Percentiles rank a stretch among this genome's conserved stretches.
These are phyloP conservation scores for Leptodermis oblonga DNA, from an alignment of 257 asterid genomes.

Conservation along the genomic window DNA sequence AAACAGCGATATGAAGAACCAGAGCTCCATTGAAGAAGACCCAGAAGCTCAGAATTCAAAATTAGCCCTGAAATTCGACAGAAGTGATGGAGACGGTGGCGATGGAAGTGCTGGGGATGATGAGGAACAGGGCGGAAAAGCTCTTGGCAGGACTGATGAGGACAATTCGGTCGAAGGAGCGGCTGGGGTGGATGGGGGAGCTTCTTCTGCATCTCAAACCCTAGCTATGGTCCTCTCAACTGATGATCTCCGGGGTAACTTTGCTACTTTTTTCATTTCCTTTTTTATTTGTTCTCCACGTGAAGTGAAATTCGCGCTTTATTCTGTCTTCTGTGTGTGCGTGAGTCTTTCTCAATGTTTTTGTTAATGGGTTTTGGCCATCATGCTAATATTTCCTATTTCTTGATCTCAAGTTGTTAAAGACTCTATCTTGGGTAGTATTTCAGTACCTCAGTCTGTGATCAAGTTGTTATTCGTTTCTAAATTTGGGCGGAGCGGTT, in stretches of 20 bases:
- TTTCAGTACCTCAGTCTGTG: not conserved
- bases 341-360: not conserved
- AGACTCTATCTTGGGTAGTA: not conserved
- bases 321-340: not conserved
- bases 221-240: constrained; percentile 5
- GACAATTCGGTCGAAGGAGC: not conserved
- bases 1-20: not conserved
- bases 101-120: not conserved
- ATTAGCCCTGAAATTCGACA: not conserved
- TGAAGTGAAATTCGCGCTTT: not conserved
- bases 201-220: constrained; percentile 12
- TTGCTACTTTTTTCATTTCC: not conserved
- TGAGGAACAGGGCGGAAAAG: not conserved
- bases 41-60: constrained; percentile 14
- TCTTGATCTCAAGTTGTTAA: not conserved
- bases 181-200: not conserved
- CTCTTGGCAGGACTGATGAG: not conserved
- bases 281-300: not conserved
- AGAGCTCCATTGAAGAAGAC: constrained; percentile 12
- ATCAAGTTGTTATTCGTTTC: not conserved
- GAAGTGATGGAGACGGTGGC: not conserved
- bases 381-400: not conserved
- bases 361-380: too few species aligned
- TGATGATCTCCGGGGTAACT: constrained; percentile 14
- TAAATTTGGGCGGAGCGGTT: not conserved